A percentile compares a stretch with the other conserved stretches of the same genome.
Evolutionary conservation across 176 grass and related monocot species (phyloP).

Genomic region (Thinopyrum elongatum): DNA sequence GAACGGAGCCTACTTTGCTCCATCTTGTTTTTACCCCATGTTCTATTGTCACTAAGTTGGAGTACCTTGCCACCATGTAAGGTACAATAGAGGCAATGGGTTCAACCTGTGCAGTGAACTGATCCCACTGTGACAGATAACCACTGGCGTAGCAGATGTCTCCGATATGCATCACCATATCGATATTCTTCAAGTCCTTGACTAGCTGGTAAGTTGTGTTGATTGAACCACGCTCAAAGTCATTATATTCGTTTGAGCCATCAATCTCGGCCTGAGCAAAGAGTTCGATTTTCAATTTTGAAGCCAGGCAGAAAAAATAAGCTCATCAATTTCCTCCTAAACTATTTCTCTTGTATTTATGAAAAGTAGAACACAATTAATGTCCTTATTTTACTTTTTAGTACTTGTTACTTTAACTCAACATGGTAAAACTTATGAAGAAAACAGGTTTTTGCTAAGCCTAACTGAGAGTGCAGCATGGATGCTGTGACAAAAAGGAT

Average conservation of each 20-base stretch:
- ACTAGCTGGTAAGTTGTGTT: slow-evolving; percentile 86
- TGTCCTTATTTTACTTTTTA: neutral
- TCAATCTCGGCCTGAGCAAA: slow-evolving; percentile 72
- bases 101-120: slow-evolving; percentile 89
- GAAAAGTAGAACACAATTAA: neutral
- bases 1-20: too few species aligned
- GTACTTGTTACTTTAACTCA: neutral
- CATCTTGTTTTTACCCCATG: neutral
- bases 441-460: neutral
- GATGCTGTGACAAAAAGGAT: neutral
- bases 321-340: neutral
- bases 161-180: slow-evolving; percentile 85
- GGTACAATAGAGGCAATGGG: slow-evolving; percentile 77
- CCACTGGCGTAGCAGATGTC: slow-evolving; percentile 84
- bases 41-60: neutral
- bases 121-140: slow-evolving; percentile 96
- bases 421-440: slow-evolving; percentile 21
- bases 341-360: slow-evolving; percentile 1
- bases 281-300: slow-evolving; percentile 5
- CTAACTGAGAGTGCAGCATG: neutral
- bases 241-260: slow-evolving; percentile 81
- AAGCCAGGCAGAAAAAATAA: slow-evolving; percentile 19
- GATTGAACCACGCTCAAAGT: slow-evolving; percentile 73
- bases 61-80: slow-evolving; percentile 81
- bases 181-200: slow-evolving; percentile 84